Evolutionary conservation across 768 basidiomycete species (phyloP).

Genomic region (Lanmaoa rubissima): DNA sequence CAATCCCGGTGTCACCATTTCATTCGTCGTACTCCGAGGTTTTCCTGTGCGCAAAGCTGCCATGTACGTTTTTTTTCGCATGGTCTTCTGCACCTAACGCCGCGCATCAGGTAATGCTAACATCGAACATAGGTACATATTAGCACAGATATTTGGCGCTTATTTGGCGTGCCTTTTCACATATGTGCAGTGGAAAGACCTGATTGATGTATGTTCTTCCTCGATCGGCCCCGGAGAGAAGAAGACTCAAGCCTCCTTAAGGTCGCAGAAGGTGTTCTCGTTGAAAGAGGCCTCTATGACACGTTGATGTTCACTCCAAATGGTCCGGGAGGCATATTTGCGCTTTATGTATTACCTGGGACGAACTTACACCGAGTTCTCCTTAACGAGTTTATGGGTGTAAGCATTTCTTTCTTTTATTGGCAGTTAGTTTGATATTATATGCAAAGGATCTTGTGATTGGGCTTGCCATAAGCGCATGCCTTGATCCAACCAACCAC

Average conservation of each 20-base stretch:
- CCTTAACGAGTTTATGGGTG: slow-evolving; percentile 40
- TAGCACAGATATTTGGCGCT: slow-evolving; percentile 63
- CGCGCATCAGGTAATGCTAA: slow-evolving; percentile 12
- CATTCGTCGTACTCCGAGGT: slow-evolving; percentile 48
- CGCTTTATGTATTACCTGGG: slow-evolving; percentile 33
- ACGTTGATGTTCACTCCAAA: slow-evolving; percentile 34
- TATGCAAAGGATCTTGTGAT: slow-evolving; percentile 15
- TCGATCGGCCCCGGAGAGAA: slow-evolving; percentile 36
- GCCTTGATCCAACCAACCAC: slow-evolving; percentile 52
- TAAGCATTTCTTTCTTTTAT: slow-evolving; percentile 32
- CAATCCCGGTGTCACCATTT: slow-evolving; percentile 59
- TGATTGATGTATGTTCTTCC: slow-evolving; percentile 46
- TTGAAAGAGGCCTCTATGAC: slow-evolving; percentile 27
- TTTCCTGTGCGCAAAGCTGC: slow-evolving; percentile 53
- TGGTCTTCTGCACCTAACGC: not conserved
- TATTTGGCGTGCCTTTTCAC: slow-evolving; percentile 59
- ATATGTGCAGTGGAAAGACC: slow-evolving; percentile 60
- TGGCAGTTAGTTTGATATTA: not conserved
- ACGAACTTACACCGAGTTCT: slow-evolving; percentile 33
- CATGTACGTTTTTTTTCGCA: slow-evolving; percentile 38
- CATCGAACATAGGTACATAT: slow-evolving; percentile 49
- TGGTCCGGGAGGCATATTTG: slow-evolving; percentile 41
- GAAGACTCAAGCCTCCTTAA: slow-evolving; percentile 24
- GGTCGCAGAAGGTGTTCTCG: slow-evolving; percentile 31
- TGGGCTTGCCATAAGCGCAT: slow-evolving; percentile 23